A percentile compares a stretch with the other conserved stretches of the same genome.
Evolutionary conservation across 345 rosid genomes (phyloP).

Genomic region (Gossypium turneri): DNA sequence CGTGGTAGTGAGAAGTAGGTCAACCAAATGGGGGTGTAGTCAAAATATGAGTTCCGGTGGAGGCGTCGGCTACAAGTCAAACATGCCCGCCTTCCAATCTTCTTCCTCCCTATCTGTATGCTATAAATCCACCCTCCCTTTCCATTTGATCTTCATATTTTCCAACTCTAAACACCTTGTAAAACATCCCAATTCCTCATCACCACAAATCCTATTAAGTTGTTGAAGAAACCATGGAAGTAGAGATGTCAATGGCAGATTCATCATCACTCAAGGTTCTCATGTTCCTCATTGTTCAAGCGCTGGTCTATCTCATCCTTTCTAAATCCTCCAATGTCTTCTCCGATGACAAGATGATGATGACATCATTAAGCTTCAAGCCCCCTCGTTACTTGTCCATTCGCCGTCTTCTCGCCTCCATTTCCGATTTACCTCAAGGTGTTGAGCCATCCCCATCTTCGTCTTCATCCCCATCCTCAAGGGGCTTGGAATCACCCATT

Average conservation of each 20-base stretch:
- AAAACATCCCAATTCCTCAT: background rate
- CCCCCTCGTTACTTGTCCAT: constrained; percentile 47
- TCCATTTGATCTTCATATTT: background rate
- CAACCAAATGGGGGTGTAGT: constrained; percentile 5
- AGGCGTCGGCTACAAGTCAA: background rate
- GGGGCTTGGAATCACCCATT: constrained; percentile 12
- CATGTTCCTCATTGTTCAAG: constrained; percentile 46
- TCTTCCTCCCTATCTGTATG: background rate
- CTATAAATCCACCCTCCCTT: background rate
- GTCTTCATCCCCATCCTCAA: constrained; percentile 17
- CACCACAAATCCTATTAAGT: background rate
- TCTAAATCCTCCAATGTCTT: constrained; percentile 43
- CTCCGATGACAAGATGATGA: constrained; percentile 29
- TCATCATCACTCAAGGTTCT: constrained; percentile 32
- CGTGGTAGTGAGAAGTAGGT: too few species aligned
- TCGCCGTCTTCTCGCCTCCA: constrained; percentile 39
- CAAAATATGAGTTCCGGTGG: background rate
- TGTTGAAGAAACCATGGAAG: constrained; percentile 4
- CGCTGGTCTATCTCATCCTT: constrained; percentile 47
- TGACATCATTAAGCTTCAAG: constrained; percentile 41
- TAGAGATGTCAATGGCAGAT: constrained; percentile 18
- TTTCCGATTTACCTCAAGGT: constrained; percentile 41
- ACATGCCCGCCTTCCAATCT: background rate
- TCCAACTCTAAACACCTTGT: background rate
- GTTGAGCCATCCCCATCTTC: constrained; percentile 35